Evolutionary conservation across 768 basidiomycete genomes (phyloP), one percentile per base, ranked within the genome.

Genomic region (Rhizopogon rudus): DNA sequence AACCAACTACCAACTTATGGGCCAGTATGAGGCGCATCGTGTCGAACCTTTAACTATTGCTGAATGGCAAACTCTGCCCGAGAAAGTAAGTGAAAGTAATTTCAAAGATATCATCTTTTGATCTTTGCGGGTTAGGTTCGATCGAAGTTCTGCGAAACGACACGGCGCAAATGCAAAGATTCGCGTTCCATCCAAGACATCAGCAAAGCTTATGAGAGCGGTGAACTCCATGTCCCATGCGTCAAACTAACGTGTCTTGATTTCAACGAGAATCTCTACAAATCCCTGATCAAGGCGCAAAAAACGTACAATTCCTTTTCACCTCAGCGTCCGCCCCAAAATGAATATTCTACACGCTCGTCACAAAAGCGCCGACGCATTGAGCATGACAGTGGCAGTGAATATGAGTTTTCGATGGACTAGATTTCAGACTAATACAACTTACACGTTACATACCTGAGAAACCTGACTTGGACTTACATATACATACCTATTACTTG

Each of bases 51-150:
- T 82, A 20, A 70, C 68, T 10, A 56, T 66, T 17, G 71, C 70
- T 0, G 82, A 83, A 63, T 83, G 81, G 81, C 49, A 61, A 12
- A 64, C 67, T 9, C 69, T 83, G 16, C 61, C 75, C 6, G 60
- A 63, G 1, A 63, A 71, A 52, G 81, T 81, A 59, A 60, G 73
- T 45, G 50, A 73, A 80, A 59, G 64, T 73, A 12, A 65, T 14
- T 9, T 16, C 35, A 67, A 73, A 46, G 45, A 53, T 10, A 69
- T 49, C 33, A 49, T 37, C 22, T 22, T 8, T 49, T 49, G 14
- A 22, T 25, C 22, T 16, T 37, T 14, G 35, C 14, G 14, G 8
- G 10, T 28, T 20, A 63, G 51, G 16, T 20, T 6, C 54, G 22
- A 41, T 60, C 13, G 22, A 50, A 67, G 45, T 79, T 76, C 55